Evolutionary conservation across 2,329 filamentous ascomycete species (phyloP).

Genomic region (Parastagonospora nodorum): DNA sequence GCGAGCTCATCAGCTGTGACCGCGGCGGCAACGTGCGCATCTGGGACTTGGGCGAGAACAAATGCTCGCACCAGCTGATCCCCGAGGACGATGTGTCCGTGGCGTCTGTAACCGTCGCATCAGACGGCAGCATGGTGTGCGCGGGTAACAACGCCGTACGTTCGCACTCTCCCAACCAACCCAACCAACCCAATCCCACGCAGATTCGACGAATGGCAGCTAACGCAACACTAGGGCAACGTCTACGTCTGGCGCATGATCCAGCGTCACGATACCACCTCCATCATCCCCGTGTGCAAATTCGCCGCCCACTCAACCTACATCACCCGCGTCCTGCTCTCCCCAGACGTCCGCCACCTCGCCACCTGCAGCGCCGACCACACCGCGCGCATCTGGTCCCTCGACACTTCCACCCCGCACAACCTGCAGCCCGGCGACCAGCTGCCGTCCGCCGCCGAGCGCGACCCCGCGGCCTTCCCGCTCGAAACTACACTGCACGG

Average conservation of each 20-base stretch:
- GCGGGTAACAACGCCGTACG: slow-evolving; percentile 88
- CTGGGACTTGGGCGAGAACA: slow-evolving; percentile 97
- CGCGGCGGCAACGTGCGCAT: slow-evolving; percentile 89
- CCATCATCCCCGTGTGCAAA: slow-evolving; percentile 82
- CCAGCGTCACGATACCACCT: slow-evolving; percentile 79
- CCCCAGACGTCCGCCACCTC: slow-evolving; percentile 90
- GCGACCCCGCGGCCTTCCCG: slow-evolving; percentile 66
- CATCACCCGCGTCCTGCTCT: slow-evolving; percentile 88
- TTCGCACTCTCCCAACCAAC: not conserved
- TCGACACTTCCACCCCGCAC: slow-evolving; percentile 60
- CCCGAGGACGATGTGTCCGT: slow-evolving; percentile 95
- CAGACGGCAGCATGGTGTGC: slow-evolving; percentile 88
- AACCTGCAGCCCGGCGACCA: slow-evolving; percentile 40
- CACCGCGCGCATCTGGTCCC: slow-evolving; percentile 94
- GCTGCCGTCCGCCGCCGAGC: slow-evolving; percentile 39
- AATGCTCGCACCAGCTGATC: slow-evolving; percentile 93
- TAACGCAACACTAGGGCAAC: too few species aligned
- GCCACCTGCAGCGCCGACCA: slow-evolving; percentile 94
- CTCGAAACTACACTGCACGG: slow-evolving; percentile 86
- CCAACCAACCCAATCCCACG: too few species aligned
- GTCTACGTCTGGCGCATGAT: slow-evolving; percentile 97
- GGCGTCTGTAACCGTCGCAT: slow-evolving; percentile 93
- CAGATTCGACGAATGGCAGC: too few species aligned
- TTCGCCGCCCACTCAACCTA: slow-evolving; percentile 92
- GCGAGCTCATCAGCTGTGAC: slow-evolving; percentile 96